These are phyloP conservation scores for Schizophyllum commune DNA, from an alignment of 1,284 basidiomycete species.

Conservation along the genomic window DNA sequence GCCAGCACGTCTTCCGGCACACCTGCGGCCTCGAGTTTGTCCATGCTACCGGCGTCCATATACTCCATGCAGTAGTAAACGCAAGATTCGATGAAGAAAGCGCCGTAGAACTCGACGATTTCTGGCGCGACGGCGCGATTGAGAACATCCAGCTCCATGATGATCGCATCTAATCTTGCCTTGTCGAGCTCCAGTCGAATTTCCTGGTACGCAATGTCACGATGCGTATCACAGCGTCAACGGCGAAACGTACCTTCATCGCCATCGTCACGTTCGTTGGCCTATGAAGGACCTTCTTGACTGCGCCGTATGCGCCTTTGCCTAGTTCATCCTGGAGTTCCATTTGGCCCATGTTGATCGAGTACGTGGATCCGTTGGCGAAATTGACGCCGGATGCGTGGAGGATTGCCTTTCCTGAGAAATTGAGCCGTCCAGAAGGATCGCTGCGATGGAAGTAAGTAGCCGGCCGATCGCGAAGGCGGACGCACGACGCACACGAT, in stretches of 20 bases:
- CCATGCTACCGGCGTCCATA: constrained; percentile 95
- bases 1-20: constrained; percentile 86
- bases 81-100: constrained; percentile 97
- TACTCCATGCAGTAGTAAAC: constrained; percentile 99
- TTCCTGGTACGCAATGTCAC: constrained; percentile 52
- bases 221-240: constrained; percentile 9
- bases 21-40: constrained; percentile 65
- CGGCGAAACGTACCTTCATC: constrained; percentile 73
- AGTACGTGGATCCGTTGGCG: constrained; percentile 85
- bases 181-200: constrained; percentile 97
- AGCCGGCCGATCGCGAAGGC: background rate
- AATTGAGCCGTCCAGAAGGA: constrained; percentile 90
- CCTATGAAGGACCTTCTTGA: constrained; percentile 91
- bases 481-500: constrained; percentile 68
- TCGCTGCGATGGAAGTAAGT: constrained; percentile 47
- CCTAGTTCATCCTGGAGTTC: constrained; percentile 90
- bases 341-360: constrained; percentile 95
- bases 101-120: constrained; percentile 98
- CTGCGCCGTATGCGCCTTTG: constrained; percentile 95
- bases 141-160: constrained; percentile 97
- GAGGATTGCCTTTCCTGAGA: constrained; percentile 88
- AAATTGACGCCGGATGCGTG: constrained; percentile 95
- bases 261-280: constrained; percentile 97
- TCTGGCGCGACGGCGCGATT: constrained; percentile 88
- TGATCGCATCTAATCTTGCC: constrained; percentile 90